Evolutionary conservation across 805 yeast species (phyloP).

Genomic region (Kodamaea neixiangensis): DNA sequence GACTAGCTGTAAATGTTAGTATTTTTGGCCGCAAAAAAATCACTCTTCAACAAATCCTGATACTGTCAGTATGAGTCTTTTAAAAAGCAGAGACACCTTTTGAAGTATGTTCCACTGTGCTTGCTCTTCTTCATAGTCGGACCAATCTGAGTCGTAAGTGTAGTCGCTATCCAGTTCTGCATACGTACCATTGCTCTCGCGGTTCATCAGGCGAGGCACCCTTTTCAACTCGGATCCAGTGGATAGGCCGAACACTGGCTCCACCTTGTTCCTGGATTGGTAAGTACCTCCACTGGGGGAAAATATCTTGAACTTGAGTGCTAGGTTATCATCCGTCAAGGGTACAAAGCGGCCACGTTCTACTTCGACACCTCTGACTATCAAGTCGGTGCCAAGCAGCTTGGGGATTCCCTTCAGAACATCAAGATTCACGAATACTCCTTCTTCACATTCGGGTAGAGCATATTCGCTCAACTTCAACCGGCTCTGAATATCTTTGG

Average conservation of each 20-base stretch:
- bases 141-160: slow-evolving; percentile 2
- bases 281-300: slow-evolving; percentile 45
- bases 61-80: background rate
- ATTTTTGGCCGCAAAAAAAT: slow-evolving; percentile 1
- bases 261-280: slow-evolving; percentile 24
- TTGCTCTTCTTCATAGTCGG: background rate
- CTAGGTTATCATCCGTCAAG: slow-evolving; percentile 45
- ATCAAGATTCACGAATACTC: slow-evolving; percentile 34
- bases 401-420: slow-evolving; percentile 48
- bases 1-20: background rate
- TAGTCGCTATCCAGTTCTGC: slow-evolving; percentile 25
- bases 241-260: slow-evolving; percentile 15
- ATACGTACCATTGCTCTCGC: slow-evolving; percentile 42
- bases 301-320: slow-evolving; percentile 43
- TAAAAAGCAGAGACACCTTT: slow-evolving; percentile 1
- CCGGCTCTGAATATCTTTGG: slow-evolving; percentile 22
- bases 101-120: background rate
- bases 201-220: slow-evolving; percentile 21
- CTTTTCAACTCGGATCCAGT: slow-evolving; percentile 20
- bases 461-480: slow-evolving; percentile 19
- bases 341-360: slow-evolving; percentile 52
- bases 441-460: slow-evolving; percentile 32
- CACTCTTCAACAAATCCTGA: background rate
- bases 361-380: slow-evolving; percentile 50
- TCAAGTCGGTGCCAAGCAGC: slow-evolving; percentile 43